Conservation (phyloP, 164 flowering plant species). For the Magnolia kwangsiensis region DNA sequence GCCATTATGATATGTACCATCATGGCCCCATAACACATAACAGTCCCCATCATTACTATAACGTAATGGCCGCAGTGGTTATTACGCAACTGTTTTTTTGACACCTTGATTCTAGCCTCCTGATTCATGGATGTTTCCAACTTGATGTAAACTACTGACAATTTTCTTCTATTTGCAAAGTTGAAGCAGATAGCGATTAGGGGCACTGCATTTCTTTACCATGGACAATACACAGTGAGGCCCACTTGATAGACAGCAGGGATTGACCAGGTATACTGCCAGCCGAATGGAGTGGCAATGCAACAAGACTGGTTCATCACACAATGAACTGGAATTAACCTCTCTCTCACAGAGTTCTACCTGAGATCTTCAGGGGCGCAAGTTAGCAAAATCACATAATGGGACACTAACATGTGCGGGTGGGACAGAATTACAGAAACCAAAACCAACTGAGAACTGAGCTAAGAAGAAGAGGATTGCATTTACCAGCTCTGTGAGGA, state of each 20-base stretch:
- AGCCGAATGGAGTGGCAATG: background rate
- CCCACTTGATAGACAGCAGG: background rate
- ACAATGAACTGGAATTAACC: background rate
- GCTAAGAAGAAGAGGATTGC: background rate
- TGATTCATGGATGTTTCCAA: too few relatives aligned
- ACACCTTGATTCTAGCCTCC: too few relatives aligned
- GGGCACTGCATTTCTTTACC: background rate
- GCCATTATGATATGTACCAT: too few relatives aligned
- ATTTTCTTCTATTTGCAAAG: too few relatives aligned
- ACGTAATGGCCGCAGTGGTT: too few relatives aligned
- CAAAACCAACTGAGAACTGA: background rate
- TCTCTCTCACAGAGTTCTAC: background rate
- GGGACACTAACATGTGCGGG: too few relatives aligned
- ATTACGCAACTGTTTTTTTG: too few relatives aligned
- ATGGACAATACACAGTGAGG: background rate
- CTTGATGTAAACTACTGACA: too few relatives aligned
- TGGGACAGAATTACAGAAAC: too few relatives aligned
- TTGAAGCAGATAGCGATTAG: background rate
- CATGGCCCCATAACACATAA: too few relatives aligned
- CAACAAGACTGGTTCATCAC: background rate
- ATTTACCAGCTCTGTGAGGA: constrained; percentile 78
- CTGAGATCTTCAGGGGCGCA: background rate
- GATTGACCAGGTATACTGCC: background rate
- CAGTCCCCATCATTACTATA: too few relatives aligned
- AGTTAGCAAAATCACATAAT: background rate